These are phyloP conservation scores for Yamadazyma taylorii DNA, from an alignment of 1,139 yeast genomes.

Conservation along the genomic window DNA sequence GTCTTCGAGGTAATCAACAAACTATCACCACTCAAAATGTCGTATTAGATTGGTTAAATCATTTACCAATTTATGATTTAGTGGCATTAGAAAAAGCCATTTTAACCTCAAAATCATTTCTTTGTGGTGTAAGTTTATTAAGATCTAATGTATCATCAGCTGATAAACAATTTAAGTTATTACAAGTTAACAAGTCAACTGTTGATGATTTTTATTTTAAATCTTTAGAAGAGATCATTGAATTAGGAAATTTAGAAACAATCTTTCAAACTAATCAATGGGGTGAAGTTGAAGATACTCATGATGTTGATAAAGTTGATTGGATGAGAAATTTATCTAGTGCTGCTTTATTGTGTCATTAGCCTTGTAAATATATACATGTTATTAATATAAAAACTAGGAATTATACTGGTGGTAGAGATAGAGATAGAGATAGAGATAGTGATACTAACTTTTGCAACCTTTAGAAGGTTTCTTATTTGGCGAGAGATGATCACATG, in stretches of 20 bases:
- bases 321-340: constrained; percentile 78
- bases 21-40: constrained; percentile 56
- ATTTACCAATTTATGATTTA: constrained; percentile 69
- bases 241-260: constrained; percentile 78
- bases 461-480: no score
- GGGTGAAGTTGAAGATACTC: constrained; percentile 99
- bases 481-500: no score
- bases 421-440: no score
- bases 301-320: constrained; percentile 92
- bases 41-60: constrained; percentile 64
- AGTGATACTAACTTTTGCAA: no score
- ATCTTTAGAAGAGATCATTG: constrained; percentile 70
- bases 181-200: constrained; percentile 34
- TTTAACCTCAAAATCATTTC: constrained; percentile 78
- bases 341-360: constrained; percentile 60
- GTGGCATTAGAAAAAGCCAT: constrained; percentile 90
- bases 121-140: constrained; percentile 61
- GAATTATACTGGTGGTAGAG: no score
- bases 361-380: background rate
- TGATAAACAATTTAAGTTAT: constrained; percentile 22
- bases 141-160: constrained; percentile 37
- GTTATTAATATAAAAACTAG: no score
- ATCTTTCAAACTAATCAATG: constrained; percentile 83
- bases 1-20: constrained; percentile 80
- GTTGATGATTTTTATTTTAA: constrained; percentile 30